Evolutionary conservation across 2,329 filamentous ascomycete genomes (phyloP), one percentile per base, ranked within the genome.

Genomic region (Calonectria pteridis): DNA sequence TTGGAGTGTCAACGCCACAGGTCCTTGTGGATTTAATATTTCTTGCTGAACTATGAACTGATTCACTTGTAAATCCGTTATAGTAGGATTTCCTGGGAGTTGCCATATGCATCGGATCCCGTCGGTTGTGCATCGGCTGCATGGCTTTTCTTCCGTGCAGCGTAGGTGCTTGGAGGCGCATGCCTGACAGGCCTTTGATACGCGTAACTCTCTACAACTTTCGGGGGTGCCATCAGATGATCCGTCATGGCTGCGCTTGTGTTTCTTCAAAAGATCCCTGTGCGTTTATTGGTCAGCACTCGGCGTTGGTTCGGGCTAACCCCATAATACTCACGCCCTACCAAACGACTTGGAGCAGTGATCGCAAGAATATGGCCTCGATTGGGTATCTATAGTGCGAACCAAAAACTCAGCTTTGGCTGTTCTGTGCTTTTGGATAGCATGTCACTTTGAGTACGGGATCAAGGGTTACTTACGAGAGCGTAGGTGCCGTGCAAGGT

Each of bases 401-500:
- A 2, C 51, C 51, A 20, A 11, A 11, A 55, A 46, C 6, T 55
- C 23, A 55, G 18, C 3, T 9, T n/a, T 33, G 20, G 4, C 9
- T 33, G 13, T n/a, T 33, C 16, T 55, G 6, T 20, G 28, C 14
- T 1, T 20, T n/a, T n/a, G 7, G 20, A 9, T 4, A n/a, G 10
- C 7, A 3, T 6, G 10, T n/a, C 1, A 4, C 14, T 29, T 29
- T 20, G 7, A 9, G 63, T n/a, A 18, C 29, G 46, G 71, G 28
- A 40, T 33, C 37, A 58, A 31, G 18, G 43, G 67, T 7, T 37
- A 26, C 50, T 50, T 76, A 84, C 82, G 82, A 13, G 82, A 82
- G n/a, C 82, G 79, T 26, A 84, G 78, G 74, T 84, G 82, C 33
- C 82, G 81, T 14, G 80, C 77, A 11, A 84, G 76, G 75, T 84